Evolutionary conservation across 2,329 filamentous ascomycete species (phyloP), one percentile per base, ranked within the genome.

Genomic region (Xylariaceae sp.): DNA sequence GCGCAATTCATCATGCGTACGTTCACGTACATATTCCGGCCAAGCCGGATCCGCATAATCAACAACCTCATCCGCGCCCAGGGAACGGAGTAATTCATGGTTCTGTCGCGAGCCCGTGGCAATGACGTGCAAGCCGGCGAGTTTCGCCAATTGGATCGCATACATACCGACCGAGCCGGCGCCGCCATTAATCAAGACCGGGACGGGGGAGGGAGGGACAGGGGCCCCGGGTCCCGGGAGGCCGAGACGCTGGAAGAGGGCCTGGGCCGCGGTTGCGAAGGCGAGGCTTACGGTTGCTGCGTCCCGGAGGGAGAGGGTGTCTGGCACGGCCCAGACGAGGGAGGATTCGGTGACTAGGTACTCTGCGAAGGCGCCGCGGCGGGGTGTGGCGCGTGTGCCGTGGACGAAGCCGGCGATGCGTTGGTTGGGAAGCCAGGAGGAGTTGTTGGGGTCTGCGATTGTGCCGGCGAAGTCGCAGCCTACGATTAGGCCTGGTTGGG

Each of bases 11-110:
- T 87, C 84, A 0, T 85, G 85, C 3, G 82, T 85, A 45, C 91
- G 68, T 64, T 81, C 81, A 73, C 86, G 86, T 30, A 90, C 86
- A 64, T 84, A 73, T 3, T 74, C 74, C 13, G 77, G 73, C 72
- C 81, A 78, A 34, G 77, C 73, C 4, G 75, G 69, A 47, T 82
- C 74, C 3, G 76, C 78, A 68, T 72, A 72, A 54, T 72, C 68
- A n/a, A 72, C 57, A 3, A 65, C 64, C 13, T 61, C 67, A 35
- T 72, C 68, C 4, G 66, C 68, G 39, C 70, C 68, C 1, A 68
- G 60, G 4, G 61, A 56, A 41, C 54, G 63, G 4, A 72, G 65
- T 8, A 68, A 49, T 11, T 61, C 66, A 53, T 69, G 68, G 61
- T 71, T 69, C 49, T 61, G 59, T 57, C 57, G 47, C 2, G 67